These are phyloP conservation scores for Xerocomus nothofagi DNA, from an alignment of 1,284 basidiomycete species.

Conservation along the genomic window DNA sequence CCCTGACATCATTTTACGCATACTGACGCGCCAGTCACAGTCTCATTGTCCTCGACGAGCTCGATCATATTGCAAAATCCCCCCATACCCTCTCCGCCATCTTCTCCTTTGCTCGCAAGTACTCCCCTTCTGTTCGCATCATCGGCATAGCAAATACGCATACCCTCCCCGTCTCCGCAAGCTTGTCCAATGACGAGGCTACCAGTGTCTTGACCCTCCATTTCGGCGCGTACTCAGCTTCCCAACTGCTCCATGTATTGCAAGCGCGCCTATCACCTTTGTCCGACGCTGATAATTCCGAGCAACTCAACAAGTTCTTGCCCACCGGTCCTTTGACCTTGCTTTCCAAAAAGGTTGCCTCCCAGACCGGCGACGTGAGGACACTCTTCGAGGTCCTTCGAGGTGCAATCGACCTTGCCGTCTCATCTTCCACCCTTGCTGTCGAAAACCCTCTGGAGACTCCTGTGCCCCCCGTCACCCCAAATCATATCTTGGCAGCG, in stretches of 20 bases:
- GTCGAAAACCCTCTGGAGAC: conserved; percentile 43
- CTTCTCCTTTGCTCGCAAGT: conserved; percentile 59
- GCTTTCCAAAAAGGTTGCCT: conserved; percentile 73
- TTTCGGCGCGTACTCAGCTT: conserved; percentile 71
- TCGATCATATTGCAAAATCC: conserved; percentile 70
- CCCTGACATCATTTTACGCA: conserved; percentile 9
- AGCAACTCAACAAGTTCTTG: conserved; percentile 52
- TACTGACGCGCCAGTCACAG: conserved; percentile 38
- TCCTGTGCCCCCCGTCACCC: conserved; percentile 51
- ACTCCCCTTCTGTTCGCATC: conserved; percentile 49
- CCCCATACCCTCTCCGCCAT: conserved; percentile 56
- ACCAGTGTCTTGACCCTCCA: conserved; percentile 62
- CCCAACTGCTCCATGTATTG: conserved; percentile 66
- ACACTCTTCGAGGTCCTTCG: conserved; percentile 75
- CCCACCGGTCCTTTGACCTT: conserved; percentile 62
- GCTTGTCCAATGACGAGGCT: conserved; percentile 21
- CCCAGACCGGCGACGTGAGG: conserved; percentile 76
- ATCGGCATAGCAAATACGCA: conserved; percentile 84
- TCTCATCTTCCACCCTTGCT: conserved; percentile 30
- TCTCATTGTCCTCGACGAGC: conserved; percentile 74
- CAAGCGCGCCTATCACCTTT: conserved; percentile 55
- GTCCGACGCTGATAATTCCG: conserved; percentile 37
- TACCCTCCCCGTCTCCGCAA: conserved; percentile 57
- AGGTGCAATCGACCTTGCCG: conserved; percentile 70
- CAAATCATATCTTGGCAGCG: conserved; percentile 64